phyloP scores from a whole-genome alignment of 1,284 basidiomycete species.

The Agaricales sp. region DNA sequence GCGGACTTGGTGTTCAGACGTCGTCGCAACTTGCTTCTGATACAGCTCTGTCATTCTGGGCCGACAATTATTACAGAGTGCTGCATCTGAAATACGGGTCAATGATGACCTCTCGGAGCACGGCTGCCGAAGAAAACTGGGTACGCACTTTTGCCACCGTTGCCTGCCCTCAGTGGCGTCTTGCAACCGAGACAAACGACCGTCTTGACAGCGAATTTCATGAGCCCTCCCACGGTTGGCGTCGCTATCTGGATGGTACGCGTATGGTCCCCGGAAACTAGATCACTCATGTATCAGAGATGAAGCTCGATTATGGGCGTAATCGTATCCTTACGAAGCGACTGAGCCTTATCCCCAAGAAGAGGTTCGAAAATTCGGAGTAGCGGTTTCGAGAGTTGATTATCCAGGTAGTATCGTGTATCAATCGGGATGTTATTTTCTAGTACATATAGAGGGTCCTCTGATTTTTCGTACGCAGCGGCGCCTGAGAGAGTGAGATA shows the following conservation, averaged over 20 bases:
- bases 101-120: slow-evolving; percentile 8
- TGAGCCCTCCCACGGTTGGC: slow-evolving; percentile 86
- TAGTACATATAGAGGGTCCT: slow-evolving; percentile 91
- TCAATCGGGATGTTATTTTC: slow-evolving; percentile 97
- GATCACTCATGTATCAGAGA: too few relatives aligned
- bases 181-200: slow-evolving; percentile 91
- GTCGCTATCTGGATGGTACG: slow-evolving; percentile 90
- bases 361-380: slow-evolving; percentile 98
- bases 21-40: slow-evolving; percentile 72
- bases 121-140: slow-evolving; percentile 2
- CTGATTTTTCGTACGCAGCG: slow-evolving; percentile 96
- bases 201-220: slow-evolving; percentile 95
- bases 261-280: slow-evolving; percentile 91
- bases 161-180: slow-evolving; percentile 67
- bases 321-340: slow-evolving; percentile 70
- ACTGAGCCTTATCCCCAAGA: slow-evolving; percentile 80
- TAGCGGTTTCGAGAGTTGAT: slow-evolving; percentile 90
- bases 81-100: slow-evolving; percentile 53
- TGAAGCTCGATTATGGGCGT: too few relatives aligned
- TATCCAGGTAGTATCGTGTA: slow-evolving; percentile 94
- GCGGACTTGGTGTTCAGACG: slow-evolving; percentile 77
- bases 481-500: slow-evolving; percentile 46
- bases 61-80: slow-evolving; percentile 89
- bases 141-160: slow-evolving; percentile 54
- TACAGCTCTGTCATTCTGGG: slow-evolving; percentile 81